Evolutionary conservation across 805 yeast species (phyloP), one percentile per base, ranked within the genome.

Genomic region (Candida tallmaniae): DNA sequence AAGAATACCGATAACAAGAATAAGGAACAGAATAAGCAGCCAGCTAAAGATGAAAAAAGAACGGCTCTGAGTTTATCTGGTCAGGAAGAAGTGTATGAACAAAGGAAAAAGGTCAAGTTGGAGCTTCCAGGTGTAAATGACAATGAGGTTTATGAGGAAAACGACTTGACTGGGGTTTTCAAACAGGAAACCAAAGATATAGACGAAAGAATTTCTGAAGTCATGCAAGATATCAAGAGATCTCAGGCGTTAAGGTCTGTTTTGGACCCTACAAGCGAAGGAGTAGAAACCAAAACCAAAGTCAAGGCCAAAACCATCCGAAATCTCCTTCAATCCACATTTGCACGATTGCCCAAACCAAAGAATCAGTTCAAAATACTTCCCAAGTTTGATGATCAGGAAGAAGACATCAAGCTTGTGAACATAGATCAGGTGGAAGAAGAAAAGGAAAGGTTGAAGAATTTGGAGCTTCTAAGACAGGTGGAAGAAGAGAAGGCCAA

Each of bases 311-410:
- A 48, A 29, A 23, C 33, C 4, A 32, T 42, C 2, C 16, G 35
- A 8, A 22, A 40, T 6, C 14, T 51, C 6, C 23, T 53, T 1
- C 40, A 39, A 31, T 11, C 23, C 3, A 19, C 27, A 33, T 59
- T 50, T 28, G 29, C n/a, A 20, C 41, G 17, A 29, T 48, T 69
- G 23, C 79, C 70, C 6, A 46, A 47, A 32, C 74, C 74, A 17
- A 60, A 45, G 38, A 60, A 61, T 40, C 64, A 54, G 23, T 54
- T 46, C 36, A 68, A 53, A 27, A 34, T 51, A 17, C 42, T 60
- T 35, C 79, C 67, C 23, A 57, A 41, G 5, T 49, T 48, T 25
- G 62, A 53, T 30, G 40, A 33, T 4, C 31, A 35, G 18, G 59
- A 50, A 30, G 54, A 51, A 12, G 66, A 60, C 24, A 41, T 47